These are phyloP conservation scores for Puccinia novopanici DNA, from an alignment of 1,284 basidiomycete species.

Conservation along the genomic window DNA sequence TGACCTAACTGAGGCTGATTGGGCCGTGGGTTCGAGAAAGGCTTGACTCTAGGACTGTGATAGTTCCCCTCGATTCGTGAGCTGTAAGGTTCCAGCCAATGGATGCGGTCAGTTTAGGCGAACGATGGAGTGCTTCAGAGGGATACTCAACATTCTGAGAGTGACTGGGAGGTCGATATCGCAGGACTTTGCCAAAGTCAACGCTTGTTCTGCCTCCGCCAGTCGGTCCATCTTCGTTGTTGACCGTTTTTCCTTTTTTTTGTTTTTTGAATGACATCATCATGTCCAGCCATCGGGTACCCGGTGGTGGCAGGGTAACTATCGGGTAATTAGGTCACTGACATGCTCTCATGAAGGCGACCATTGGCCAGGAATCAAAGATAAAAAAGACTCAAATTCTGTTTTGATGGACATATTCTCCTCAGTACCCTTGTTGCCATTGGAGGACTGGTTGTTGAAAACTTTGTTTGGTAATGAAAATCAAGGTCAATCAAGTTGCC, in stretches of 20 bases:
- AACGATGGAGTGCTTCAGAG: background rate
- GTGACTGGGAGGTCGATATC: conserved; percentile 83
- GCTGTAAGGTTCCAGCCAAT: background rate
- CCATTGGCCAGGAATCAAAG: no score
- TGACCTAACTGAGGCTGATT: conserved; percentile 10
- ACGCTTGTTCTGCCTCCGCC: conserved; percentile 46
- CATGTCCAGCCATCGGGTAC: background rate
- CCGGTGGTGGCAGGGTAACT: background rate
- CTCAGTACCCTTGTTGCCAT: no score
- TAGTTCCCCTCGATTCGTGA: conserved; percentile 51
- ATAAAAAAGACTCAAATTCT: no score
- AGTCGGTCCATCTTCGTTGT: conserved; percentile 35
- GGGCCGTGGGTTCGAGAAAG: background rate
- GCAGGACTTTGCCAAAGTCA: conserved; percentile 83
- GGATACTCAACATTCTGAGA: conserved; percentile 72
- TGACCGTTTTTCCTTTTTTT: background rate
- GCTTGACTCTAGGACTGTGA: background rate
- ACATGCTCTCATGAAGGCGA: no score
- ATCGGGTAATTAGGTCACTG: background rate
- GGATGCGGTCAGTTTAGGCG: conserved; percentile 39
- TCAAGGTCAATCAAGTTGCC: no score
- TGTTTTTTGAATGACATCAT: background rate
- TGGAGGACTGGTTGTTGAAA: no score
- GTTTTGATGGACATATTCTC: no score
- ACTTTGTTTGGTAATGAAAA: no score